These are phyloP conservation scores for Leccinellum luteum DNA, from an alignment of 768 basidiomycete genomes.

Conservation along the genomic window DNA sequence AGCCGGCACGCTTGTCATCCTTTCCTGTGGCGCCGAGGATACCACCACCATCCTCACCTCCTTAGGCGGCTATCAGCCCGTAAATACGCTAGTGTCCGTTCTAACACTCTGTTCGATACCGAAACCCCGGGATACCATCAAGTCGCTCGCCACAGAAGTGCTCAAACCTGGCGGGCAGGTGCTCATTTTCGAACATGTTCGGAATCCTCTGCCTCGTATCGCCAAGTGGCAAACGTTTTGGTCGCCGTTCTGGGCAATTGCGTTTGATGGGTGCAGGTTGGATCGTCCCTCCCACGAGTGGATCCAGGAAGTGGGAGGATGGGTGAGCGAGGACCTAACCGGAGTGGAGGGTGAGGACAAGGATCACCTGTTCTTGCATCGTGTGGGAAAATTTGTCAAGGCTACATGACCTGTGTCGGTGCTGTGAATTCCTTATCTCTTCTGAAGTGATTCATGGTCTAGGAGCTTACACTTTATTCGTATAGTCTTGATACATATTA, in stretches of 20 bases:
- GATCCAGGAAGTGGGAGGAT: slow-evolving; percentile 44
- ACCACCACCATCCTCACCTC: slow-evolving; percentile 43
- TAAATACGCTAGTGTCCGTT: slow-evolving; percentile 65
- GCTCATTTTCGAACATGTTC: slow-evolving; percentile 71
- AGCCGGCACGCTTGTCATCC: slow-evolving; percentile 53
- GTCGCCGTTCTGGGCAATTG: slow-evolving; percentile 63
- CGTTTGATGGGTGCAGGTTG: slow-evolving; percentile 63
- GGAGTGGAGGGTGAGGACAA: slow-evolving; percentile 50
- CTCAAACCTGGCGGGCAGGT: slow-evolving; percentile 65
- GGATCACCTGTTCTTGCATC: slow-evolving; percentile 62
- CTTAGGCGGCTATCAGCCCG: slow-evolving; percentile 34
- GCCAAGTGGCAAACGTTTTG: slow-evolving; percentile 74
- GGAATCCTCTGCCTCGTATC: slow-evolving; percentile 49
- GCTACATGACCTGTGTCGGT: slow-evolving; percentile 5
- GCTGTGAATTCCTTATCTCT: no score
- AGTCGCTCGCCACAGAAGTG: slow-evolving; percentile 44
- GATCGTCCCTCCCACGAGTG: slow-evolving; percentile 54
- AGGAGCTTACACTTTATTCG: no score
- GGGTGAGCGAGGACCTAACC: slow-evolving; percentile 48
- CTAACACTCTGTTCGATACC: slow-evolving; percentile 49
- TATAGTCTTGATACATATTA: no score
- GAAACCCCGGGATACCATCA: slow-evolving; percentile 47
- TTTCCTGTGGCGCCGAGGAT: slow-evolving; percentile 65
- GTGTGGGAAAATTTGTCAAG: slow-evolving; percentile 56
- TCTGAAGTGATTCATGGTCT: no score